Percentiles rank a stretch among this genome's conserved stretches.
Evolutionary conservation across 2,329 filamentous ascomycete genomes (phyloP).

Genomic region (Grosmannia serpens): DNA sequence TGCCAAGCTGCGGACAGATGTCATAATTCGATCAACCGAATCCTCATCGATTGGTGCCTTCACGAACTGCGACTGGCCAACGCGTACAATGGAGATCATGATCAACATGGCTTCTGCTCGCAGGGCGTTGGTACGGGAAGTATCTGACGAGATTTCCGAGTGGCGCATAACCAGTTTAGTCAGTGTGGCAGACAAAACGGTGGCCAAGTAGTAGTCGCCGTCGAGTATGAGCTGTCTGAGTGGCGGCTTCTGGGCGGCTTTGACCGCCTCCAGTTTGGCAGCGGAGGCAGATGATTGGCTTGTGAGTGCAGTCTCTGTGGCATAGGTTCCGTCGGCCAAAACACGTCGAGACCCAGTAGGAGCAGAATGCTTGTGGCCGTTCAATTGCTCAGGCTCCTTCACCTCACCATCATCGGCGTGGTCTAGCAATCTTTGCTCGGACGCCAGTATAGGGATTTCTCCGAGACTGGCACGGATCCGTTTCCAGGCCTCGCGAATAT

Average conservation of each 20-base stretch:
- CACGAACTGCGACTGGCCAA: constrained; percentile 97
- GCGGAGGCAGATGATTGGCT: constrained; percentile 73
- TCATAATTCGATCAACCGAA: constrained; percentile 97
- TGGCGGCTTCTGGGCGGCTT: constrained; percentile 91
- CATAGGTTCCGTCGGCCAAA: constrained; percentile 92
- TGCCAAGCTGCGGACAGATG: constrained; percentile 81
- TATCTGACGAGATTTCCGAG: constrained; percentile 79
- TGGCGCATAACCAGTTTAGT: constrained; percentile 98
- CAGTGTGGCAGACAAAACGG: constrained; percentile 88
- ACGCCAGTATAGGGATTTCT: constrained; percentile 92
- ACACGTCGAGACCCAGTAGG: constrained; percentile 83
- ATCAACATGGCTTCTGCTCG: constrained; percentile 97
- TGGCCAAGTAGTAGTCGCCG: constrained; percentile 91
- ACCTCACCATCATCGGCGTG: constrained; percentile 65
- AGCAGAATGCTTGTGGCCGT: constrained; percentile 64
- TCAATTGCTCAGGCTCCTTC: constrained; percentile 55
- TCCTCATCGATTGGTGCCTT: constrained; percentile 97
- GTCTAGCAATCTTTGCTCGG: constrained; percentile 84
- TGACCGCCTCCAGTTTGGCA: constrained; percentile 89
- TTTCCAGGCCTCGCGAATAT: constrained; percentile 95
- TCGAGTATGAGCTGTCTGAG: constrained; percentile 91
- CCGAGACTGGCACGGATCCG: constrained; percentile 85
- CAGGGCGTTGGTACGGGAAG: constrained; percentile 81
- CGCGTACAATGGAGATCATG: constrained; percentile 97
- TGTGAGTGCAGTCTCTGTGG: constrained; percentile 89